Conservation (phyloP, 768 basidiomycete species). For the Fomitopsis pulvina region DNA sequence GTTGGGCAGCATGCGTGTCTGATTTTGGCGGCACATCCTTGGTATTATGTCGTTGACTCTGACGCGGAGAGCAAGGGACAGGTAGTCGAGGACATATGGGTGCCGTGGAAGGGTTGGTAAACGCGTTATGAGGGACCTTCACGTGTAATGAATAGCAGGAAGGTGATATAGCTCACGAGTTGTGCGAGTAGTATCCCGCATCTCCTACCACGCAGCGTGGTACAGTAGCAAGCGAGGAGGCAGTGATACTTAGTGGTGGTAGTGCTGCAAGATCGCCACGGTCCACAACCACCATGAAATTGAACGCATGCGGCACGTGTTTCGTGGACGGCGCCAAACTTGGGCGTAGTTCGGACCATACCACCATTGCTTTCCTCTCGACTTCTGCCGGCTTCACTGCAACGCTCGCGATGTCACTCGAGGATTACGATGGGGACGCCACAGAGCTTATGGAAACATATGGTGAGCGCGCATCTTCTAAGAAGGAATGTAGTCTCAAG, state of each 20-base stretch:
- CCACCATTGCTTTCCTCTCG: not conserved
- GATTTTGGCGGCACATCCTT: slow-evolving; percentile 71
- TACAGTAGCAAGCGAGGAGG: no score
- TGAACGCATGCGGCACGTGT: not conserved
- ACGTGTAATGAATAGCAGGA: no score
- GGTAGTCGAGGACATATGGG: slow-evolving; percentile 73
- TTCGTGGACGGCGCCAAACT: not conserved
- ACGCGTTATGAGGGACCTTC: not conserved
- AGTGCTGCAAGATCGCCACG: no score
- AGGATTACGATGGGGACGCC: slow-evolving; percentile 70
- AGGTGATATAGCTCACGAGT: no score
- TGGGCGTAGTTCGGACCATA: not conserved
- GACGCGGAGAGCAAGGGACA: slow-evolving; percentile 39
- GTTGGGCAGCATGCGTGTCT: slow-evolving; percentile 85
- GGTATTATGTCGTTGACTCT: slow-evolving; percentile 80
- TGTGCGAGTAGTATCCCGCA: no score
- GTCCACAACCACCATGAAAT: no score
- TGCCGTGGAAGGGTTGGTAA: slow-evolving; percentile 89
- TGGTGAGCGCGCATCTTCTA: slow-evolving; percentile 40
- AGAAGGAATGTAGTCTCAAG: not conserved
- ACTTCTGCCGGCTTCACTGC: not conserved
- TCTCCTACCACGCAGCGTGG: no score
- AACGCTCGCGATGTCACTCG: slow-evolving; percentile 8
- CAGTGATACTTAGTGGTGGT: no score
- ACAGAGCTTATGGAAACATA: slow-evolving; percentile 95